Percentiles rank a stretch among this genome's conserved stretches.
These are phyloP conservation scores for Alternaria sp. DNA, from an alignment of 2,329 filamentous ascomycete species.

Conservation along the genomic window DNA sequence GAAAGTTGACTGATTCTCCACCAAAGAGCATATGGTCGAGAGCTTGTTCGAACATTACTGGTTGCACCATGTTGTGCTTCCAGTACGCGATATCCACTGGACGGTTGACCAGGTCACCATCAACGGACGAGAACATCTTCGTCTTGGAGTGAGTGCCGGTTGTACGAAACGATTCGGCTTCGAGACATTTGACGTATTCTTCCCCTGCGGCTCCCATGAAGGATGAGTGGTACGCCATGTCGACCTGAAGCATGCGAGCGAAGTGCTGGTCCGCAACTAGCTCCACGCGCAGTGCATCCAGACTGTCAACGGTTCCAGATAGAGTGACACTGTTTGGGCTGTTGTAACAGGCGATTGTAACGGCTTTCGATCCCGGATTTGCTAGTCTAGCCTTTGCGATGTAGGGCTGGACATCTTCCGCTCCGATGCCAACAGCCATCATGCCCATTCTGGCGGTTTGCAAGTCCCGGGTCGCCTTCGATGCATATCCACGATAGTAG, in stretches of 20 bases:
- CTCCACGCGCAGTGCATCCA: conserved; percentile 27
- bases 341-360: conserved; percentile 37
- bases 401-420: background rate
- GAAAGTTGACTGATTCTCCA: background rate
- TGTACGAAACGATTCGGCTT: background rate
- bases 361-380: too few species aligned
- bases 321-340: conserved; percentile 31
- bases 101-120: background rate
- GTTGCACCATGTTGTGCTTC: conserved; percentile 16
- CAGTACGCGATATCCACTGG: conserved; percentile 9
- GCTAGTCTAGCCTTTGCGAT: background rate
- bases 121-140: conserved; percentile 10
- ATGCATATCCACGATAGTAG: too few species aligned
- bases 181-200: conserved; percentile 11
- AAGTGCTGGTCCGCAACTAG: conserved; percentile 13
- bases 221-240: conserved; percentile 21
- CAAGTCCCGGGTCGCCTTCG: too few species aligned
- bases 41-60: conserved; percentile 1
- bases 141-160: background rate
- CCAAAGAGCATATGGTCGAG: background rate
- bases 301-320: conserved; percentile 38
- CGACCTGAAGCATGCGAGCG: conserved; percentile 19
- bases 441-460: conserved; percentile 11
- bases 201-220: conserved; percentile 15
- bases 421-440: conserved; percentile 29